phyloP scores from a whole-genome alignment of 345 rosid species.

The Bruguiera sexangula region DNA sequence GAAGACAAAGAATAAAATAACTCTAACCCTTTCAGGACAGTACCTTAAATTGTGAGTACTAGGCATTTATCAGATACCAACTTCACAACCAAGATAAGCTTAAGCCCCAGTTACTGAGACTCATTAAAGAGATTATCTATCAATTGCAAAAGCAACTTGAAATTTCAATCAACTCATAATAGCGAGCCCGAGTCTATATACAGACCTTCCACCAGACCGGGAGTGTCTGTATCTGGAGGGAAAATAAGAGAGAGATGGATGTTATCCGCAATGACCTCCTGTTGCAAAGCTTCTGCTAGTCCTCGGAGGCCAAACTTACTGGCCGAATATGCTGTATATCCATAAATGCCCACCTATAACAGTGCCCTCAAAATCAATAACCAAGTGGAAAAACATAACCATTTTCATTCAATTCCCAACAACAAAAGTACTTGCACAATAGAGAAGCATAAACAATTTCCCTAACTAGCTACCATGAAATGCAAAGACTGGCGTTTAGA shows the following conservation, averaged over 20 bases:
- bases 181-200: neutral
- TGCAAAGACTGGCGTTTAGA: neutral
- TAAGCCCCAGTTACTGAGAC: neutral
- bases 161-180: neutral
- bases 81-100: neutral
- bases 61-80: neutral
- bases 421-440: neutral
- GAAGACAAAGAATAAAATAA: neutral
- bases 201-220: slow-evolving; percentile 68
- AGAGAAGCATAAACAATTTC: no score
- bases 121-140: neutral
- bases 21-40: neutral
- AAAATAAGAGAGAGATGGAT: slow-evolving; percentile 73
- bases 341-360: slow-evolving; percentile 75
- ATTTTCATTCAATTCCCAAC: neutral
- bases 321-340: slow-evolving; percentile 84
- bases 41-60: neutral
- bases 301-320: slow-evolving; percentile 83
- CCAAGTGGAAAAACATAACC: neutral
- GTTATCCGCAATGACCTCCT: slow-evolving; percentile 72
- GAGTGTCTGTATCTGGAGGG: slow-evolving; percentile 89
- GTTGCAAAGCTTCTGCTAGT: slow-evolving; percentile 89
- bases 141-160: neutral
- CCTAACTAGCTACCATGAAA: neutral
- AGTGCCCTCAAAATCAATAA: neutral